A percentile compares a stretch with the other conserved stretches of the same genome.
phyloP scores from a whole-genome alignment of 2,329 filamentous ascomycete species.

The Hirsutella thompsonii region DNA sequence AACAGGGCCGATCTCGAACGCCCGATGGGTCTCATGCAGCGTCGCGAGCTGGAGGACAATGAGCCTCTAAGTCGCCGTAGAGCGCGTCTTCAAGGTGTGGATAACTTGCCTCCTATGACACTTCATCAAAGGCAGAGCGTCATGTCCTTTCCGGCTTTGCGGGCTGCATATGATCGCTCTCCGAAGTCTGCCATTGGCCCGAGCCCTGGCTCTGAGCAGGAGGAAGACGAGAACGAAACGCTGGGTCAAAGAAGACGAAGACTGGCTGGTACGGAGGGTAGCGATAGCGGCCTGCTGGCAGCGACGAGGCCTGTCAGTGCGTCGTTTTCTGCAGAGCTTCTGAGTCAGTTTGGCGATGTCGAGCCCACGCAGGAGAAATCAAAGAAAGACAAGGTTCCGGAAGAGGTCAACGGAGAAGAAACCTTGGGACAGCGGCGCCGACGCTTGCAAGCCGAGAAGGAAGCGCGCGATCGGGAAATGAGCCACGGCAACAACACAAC shows the following conservation, averaged over 20 bases:
- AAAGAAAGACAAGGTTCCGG: constrained; percentile 30
- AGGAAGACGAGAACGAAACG: constrained; percentile 50
- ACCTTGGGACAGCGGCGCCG: constrained; percentile 67
- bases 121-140: constrained; percentile 29
- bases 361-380: constrained; percentile 24
- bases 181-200: constrained; percentile 2
- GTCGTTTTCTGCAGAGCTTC: constrained; percentile 56
- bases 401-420: constrained; percentile 44
- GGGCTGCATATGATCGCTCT: constrained; percentile 1
- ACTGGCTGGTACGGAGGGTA: constrained; percentile 42
- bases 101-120: constrained; percentile 26
- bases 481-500: constrained; percentile 21
- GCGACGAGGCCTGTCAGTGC: constrained; percentile 46
- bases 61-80: constrained; percentile 73
- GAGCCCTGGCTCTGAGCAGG: constrained; percentile 34
- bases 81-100: constrained; percentile 57
- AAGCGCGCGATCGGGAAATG: constrained; percentile 48
- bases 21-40: constrained; percentile 65
- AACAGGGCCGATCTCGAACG: constrained; percentile 43
- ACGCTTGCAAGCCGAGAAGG: constrained; percentile 56
- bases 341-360: constrained; percentile 47
- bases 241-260: constrained; percentile 52
- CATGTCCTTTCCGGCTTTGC: constrained; percentile 23
- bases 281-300: constrained; percentile 33
- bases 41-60: constrained; percentile 77